Base-by-base conservation (phyloP, 495 filamentous ascomycete genomes). In the Lasiosphaeria hispida region DNA sequence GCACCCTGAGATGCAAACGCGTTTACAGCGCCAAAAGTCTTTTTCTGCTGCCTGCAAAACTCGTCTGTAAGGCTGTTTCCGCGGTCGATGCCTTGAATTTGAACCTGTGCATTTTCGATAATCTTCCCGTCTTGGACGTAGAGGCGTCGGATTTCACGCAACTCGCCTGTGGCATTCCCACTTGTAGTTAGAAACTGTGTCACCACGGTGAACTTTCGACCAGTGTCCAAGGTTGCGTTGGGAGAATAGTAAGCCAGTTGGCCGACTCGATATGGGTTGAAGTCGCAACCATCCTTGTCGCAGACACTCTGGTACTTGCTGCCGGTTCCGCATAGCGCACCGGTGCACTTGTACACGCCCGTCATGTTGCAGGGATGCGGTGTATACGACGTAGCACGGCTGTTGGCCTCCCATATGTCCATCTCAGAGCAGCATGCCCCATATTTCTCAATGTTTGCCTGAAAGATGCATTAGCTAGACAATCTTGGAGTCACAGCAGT, bases 361-460 rank as follows among this genome's bases (percentile, higher is more conserved):
- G 62, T 62, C 10, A 63, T 66, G 61, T 72, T 76, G 75, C 87
- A 90, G 8, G 85, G 76, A 69, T 90, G 87, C 11, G 86, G 85
- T 1, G 85, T 86, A 55, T 78, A 73, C 3, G 80, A 73, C 7
- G 76, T 82, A 0, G 86, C 76, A 44, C 76, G 68, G n/a, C 74
- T 74, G 75, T 90, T 90, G 59, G 85, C 84, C 62, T 88, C 86
- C 82, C 84, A 87, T 62, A 90, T 76, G 68, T 89, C 86, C 79
- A 90, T 84, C 71, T 90, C 87, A 34, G 82, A 79, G 69, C 87
- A 90, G 82, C 87, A 90, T 33, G 85, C 78, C 51, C 85, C 85
- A 53, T 49, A 48, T 10, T 71, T 61, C 18, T 82, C 79, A 40
- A 69, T 58, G 53, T 86, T 86, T 7, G 81, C 72, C 71, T 86